phyloP scores from a whole-genome alignment of 805 yeast genomes.

The Kodamaea fukazawae region DNA sequence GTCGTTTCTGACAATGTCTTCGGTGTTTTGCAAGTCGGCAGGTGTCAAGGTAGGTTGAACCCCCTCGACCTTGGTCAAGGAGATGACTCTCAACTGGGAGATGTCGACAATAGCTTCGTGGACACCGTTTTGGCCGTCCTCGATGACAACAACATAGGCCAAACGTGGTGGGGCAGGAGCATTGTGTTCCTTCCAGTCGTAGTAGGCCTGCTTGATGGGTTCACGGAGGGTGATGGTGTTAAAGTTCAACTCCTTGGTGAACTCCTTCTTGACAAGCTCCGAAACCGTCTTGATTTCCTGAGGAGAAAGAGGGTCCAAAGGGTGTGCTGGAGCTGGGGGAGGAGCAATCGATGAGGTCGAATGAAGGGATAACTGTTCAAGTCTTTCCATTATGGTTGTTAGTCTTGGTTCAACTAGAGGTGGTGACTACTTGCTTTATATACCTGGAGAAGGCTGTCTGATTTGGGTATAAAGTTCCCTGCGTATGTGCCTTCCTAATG shows the following conservation, averaged over 20 bases:
- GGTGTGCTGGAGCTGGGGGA: conserved; percentile 59
- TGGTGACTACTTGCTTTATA: too few relatives aligned
- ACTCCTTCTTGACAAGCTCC: conserved; percentile 48
- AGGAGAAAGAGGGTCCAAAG: conserved; percentile 67
- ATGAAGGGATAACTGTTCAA: conserved; percentile 61
- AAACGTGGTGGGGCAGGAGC: conserved; percentile 67
- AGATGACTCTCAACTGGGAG: conserved; percentile 44
- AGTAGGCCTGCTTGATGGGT: conserved; percentile 62
- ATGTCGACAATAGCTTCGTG: conserved; percentile 71
- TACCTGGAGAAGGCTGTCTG: not conserved
- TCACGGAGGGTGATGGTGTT: conserved; percentile 71
- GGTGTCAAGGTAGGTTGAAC: conserved; percentile 76
- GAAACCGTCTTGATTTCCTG: conserved; percentile 61
- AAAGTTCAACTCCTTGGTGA: conserved; percentile 47
- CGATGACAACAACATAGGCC: conserved; percentile 63
- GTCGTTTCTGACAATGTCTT: conserved; percentile 64
- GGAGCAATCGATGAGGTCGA: conserved; percentile 53
- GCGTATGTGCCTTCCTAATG: conserved; percentile 4
- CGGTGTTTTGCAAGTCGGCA: conserved; percentile 61
- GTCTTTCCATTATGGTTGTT: conserved; percentile 51
- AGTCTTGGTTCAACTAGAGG: not conserved
- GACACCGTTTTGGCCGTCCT: conserved; percentile 56
- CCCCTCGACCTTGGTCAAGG: conserved; percentile 50
- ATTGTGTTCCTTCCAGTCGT: conserved; percentile 60
- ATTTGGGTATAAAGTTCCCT: conserved; percentile 3